Evolutionary conservation across 345 rosid species (phyloP), one percentile per base, ranked within the genome.

Genomic region (Acer negundo): DNA sequence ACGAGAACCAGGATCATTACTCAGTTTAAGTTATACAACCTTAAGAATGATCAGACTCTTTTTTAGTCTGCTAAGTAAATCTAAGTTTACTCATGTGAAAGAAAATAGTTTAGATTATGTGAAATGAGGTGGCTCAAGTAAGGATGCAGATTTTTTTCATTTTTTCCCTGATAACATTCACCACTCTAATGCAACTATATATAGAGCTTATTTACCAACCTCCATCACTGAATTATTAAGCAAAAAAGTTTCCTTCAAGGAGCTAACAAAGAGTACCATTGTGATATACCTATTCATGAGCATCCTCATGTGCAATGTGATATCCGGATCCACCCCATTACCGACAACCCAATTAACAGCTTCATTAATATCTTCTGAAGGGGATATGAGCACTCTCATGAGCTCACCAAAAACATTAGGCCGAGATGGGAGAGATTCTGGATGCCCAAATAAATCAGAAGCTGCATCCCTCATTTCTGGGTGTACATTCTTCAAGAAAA

Each of bases 351-450:
- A 85, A 70, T 86, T 83, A 67, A 96, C 93, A 40, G 97, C 99
- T 63, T 87, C 94, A 76, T 87, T 75, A 59, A 94, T 92, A 83
- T 90, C 93, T 78, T 82, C 82, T 1, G 98, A 91, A 40, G 99
- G 99, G 77, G 93, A 88, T 79, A 96, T 84, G 24, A 96, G 92
- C 38, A 85, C 53, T 82, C 84, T 91, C 99, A 96, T 92, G 70
- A 96, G 83, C 80, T 96, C 99, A 69, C 99, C 99, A 79, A 89
- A 96, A 22, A 94, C 95, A 85, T 96, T 96, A 55, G 94, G 97
- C 62, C 85, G 85, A 35, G 90, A 81, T 19, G 70, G 79, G 4
- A 90, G 87, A 69, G 76, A 77, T 66, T 90, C 97, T 65, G 87
- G 82, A 80, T 76, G 80, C 58, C 99, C 98, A 81, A 94, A 94